phyloP scores from a whole-genome alignment of 2,329 filamentous ascomycete genomes.

The Colletotrichum trifolii region DNA sequence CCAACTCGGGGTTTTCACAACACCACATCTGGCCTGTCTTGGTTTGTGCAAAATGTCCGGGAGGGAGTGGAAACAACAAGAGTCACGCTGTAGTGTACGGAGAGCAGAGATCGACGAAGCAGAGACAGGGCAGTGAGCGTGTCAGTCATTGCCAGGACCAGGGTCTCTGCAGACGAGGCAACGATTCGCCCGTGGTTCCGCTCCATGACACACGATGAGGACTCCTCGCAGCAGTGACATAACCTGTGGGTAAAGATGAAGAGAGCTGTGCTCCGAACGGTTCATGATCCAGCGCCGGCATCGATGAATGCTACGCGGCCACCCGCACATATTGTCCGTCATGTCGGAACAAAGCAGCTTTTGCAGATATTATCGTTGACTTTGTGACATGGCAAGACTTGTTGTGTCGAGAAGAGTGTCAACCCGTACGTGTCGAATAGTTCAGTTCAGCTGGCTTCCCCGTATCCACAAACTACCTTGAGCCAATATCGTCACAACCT shows the following conservation, averaged over 20 bases:
- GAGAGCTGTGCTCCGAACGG: neutral
- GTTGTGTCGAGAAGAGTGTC: too few relatives aligned
- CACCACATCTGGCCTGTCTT: neutral
- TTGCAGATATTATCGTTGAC: too few relatives aligned
- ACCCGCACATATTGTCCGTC: too few relatives aligned
- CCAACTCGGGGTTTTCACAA: neutral
- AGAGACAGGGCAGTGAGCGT: neutral
- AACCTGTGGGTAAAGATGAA: conserved; percentile 16
- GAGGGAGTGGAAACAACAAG: neutral
- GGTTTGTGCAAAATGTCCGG: neutral
- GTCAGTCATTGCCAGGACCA: neutral
- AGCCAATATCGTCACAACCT: too few relatives aligned
- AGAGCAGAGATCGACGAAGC: conserved; percentile 5
- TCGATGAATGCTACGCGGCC: too few relatives aligned
- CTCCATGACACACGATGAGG: conserved; percentile 16
- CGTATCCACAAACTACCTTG: too few relatives aligned
- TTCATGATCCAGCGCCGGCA: too few relatives aligned
- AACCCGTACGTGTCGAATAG: too few relatives aligned
- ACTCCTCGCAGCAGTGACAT: conserved; percentile 30
- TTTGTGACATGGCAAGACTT: too few relatives aligned
- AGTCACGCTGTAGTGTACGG: neutral
- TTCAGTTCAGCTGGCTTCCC: too few relatives aligned
- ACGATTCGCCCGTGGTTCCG: conserved; percentile 2
- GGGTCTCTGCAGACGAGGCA: neutral
- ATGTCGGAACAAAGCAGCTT: too few relatives aligned